phyloP scores from a whole-genome alignment of 2,329 filamentous ascomycete genomes.

The Cytospora schulzeri region DNA sequence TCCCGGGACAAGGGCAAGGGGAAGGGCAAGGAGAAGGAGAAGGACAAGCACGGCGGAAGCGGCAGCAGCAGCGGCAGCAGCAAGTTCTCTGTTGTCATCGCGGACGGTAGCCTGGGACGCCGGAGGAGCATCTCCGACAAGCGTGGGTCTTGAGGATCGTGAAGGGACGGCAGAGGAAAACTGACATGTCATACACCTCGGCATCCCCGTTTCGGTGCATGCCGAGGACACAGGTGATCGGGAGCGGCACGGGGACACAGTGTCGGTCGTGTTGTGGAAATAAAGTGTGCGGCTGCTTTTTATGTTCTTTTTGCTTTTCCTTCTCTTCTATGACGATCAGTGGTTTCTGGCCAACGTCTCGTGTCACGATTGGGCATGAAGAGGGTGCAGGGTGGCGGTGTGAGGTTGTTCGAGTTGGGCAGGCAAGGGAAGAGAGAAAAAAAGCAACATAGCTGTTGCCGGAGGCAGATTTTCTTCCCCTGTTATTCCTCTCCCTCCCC shows the following conservation, averaged over 20 bases:
- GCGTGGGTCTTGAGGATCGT: not conserved
- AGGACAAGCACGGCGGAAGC: slow-evolving; percentile 16
- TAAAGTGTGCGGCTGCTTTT: not conserved
- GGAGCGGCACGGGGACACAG: not conserved
- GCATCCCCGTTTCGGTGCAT: not conserved
- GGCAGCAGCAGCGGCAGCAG: slow-evolving; percentile 9
- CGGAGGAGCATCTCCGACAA: slow-evolving; percentile 9
- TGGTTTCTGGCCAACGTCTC: not conserved
- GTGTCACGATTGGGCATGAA: not conserved
- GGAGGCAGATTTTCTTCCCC: not conserved
- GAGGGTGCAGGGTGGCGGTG: not conserved
- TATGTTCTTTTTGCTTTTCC: not conserved
- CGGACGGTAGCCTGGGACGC: slow-evolving; percentile 21
- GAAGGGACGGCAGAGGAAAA: no score
- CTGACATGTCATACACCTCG: not conserved
- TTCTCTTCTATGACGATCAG: not conserved
- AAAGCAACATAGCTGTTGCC: not conserved
- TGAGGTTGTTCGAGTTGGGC: not conserved
- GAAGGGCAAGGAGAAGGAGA: slow-evolving; percentile 23
- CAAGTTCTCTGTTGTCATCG: slow-evolving; percentile 25
- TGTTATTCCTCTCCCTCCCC: slow-evolving; percentile 34
- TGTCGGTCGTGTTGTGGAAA: not conserved
- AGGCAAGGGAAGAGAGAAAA: not conserved
- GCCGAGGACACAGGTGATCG: not conserved
- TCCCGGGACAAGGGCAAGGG: slow-evolving; percentile 11